These are phyloP conservation scores for Cichorium intybus DNA, from an alignment of 140 eudicot genomes.

Conservation along the genomic window DNA sequence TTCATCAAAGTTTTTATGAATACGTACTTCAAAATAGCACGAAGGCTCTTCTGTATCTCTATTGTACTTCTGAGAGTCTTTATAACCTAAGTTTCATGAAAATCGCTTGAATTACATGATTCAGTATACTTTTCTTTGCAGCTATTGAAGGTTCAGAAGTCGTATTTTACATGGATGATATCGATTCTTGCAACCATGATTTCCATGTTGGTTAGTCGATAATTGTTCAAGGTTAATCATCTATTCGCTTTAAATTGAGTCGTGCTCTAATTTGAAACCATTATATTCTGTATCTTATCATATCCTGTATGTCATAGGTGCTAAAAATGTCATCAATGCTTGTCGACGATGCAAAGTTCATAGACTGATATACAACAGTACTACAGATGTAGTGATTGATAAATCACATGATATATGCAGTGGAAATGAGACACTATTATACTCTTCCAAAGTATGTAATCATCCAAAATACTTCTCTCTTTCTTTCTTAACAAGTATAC, in stretches of 20 bases:
- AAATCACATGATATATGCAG: constrained; percentile 47
- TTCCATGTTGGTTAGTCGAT: constrained; percentile 53
- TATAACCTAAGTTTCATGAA: constrained; percentile 6
- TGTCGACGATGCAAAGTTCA: constrained; percentile 75
- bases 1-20: background rate
- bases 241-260: background rate
- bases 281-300: background rate
- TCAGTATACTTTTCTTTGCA: constrained; percentile 30
- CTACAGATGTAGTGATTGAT: constrained; percentile 71
- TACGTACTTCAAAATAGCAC: background rate
- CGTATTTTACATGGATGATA: constrained; percentile 54
- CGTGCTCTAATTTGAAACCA: background rate
- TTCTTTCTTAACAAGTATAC: too few species aligned
- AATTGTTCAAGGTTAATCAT: constrained; percentile 75
- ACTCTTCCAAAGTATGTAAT: constrained; percentile 60
- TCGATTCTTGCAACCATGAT: constrained; percentile 45
- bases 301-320: constrained; percentile 37
- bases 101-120: background rate
- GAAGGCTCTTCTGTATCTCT: constrained; percentile 1
- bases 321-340: constrained; percentile 73
- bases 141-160: constrained; percentile 76
- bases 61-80: background rate
- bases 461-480: background rate
- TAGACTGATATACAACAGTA: constrained; percentile 67
- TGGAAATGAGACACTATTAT: constrained; percentile 68